Conservation (phyloP, 768 basidiomycete species). For the Phylloporus arenicola region DNA sequence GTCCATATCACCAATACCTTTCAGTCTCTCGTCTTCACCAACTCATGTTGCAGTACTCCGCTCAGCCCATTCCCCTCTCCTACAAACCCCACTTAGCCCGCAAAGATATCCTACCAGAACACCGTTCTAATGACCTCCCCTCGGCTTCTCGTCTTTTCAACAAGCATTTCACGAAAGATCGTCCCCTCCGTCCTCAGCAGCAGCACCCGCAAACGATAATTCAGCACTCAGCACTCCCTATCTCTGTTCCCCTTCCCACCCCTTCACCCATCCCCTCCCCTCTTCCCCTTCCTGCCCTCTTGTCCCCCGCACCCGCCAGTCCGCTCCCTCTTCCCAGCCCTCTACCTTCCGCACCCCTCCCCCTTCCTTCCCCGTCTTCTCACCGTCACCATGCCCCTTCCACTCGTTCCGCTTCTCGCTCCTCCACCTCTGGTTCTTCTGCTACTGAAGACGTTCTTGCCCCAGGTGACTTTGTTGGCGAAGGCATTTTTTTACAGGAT, state of each 20-base stretch:
- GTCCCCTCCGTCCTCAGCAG: slow-evolving; percentile 15
- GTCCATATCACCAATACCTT: slow-evolving; percentile 28
- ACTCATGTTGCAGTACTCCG: slow-evolving; percentile 58
- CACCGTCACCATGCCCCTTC: slow-evolving; percentile 33
- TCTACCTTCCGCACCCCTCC: slow-evolving; percentile 30
- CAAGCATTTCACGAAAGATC: slow-evolving; percentile 33
- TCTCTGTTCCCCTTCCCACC: slow-evolving; percentile 5
- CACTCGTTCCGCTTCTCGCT: slow-evolving; percentile 18
- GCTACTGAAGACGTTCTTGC: slow-evolving; percentile 49
- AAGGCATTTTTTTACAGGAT: slow-evolving; percentile 61
- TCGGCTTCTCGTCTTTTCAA: slow-evolving; percentile 30
- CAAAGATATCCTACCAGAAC: slow-evolving; percentile 30
- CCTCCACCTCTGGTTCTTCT: slow-evolving; percentile 29
- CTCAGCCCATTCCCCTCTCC: slow-evolving; percentile 30
- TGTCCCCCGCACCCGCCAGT: slow-evolving; percentile 23
- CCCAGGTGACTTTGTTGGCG: slow-evolving; percentile 69
- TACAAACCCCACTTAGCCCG: slow-evolving; percentile 25
- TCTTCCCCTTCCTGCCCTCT: slow-evolving; percentile 29
- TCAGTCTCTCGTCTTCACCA: slow-evolving; percentile 25
- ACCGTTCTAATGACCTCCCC: slow-evolving; percentile 25
- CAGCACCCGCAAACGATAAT: slow-evolving; percentile 8
- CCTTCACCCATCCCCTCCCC: slow-evolving; percentile 21
- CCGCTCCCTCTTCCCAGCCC: slow-evolving; percentile 34
- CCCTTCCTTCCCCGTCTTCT: slow-evolving; percentile 29
- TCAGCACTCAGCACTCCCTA: slow-evolving; percentile 14